Conservation (phyloP, 345 rosid species). For the Erodium maritimum region DNA sequence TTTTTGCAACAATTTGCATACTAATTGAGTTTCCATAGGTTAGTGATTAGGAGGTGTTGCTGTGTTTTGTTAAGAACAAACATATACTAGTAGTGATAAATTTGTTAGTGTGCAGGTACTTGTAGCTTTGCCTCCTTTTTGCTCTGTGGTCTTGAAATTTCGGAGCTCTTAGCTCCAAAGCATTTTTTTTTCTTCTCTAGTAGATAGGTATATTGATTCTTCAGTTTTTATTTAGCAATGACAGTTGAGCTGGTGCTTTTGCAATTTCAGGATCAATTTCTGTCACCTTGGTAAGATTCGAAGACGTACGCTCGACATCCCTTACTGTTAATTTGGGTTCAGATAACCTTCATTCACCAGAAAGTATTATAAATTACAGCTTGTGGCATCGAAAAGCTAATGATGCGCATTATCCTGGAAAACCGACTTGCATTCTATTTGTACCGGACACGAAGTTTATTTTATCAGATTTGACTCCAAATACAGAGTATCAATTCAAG, state of each 20-base stretch:
- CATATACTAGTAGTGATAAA: no score
- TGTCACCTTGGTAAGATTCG: slow-evolving; percentile 42
- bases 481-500: slow-evolving; percentile 57
- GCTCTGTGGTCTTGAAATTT: neutral
- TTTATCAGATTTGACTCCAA: slow-evolving; percentile 52
- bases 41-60: no score
- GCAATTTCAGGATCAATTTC: slow-evolving; percentile 23
- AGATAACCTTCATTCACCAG: slow-evolving; percentile 21
- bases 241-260: neutral
- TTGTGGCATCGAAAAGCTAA: slow-evolving; percentile 70
- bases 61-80: no score
- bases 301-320: slow-evolving; percentile 55
- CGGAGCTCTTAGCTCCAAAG: neutral
- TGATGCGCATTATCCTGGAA: slow-evolving; percentile 39
- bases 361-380: slow-evolving; percentile 34
- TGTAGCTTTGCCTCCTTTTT: neutral
- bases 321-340: slow-evolving; percentile 47
- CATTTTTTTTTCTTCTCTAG: neutral
- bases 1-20: neutral
- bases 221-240: neutral
- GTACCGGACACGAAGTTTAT: slow-evolving; percentile 50
- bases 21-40: neutral
- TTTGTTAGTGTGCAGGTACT: neutral
- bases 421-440: slow-evolving; percentile 62
- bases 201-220: neutral